These are phyloP conservation scores for Selenicereus undatus DNA, from an alignment of 148 eudicot species.

Conservation along the genomic window DNA sequence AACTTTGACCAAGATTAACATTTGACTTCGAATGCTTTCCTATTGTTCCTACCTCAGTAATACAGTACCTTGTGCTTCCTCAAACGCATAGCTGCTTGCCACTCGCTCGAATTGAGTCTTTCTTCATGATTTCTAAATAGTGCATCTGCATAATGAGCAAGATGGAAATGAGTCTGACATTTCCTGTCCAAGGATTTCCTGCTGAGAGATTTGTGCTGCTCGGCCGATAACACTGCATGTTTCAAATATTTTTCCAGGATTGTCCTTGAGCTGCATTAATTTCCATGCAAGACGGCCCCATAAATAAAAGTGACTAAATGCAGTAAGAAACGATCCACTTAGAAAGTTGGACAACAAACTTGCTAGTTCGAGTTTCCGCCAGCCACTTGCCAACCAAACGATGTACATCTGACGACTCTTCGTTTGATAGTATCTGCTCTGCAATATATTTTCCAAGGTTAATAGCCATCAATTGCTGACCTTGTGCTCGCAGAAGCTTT, in stretches of 20 bases:
- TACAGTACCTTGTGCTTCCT: slow-evolving; percentile 82
- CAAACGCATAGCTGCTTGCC: slow-evolving; percentile 94
- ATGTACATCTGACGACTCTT: slow-evolving; percentile 73
- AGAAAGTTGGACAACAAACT: slow-evolving; percentile 42
- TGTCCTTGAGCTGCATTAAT: slow-evolving; percentile 82
- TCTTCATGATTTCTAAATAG: slow-evolving; percentile 86
- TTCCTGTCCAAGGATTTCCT: slow-evolving; percentile 50
- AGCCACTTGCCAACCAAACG: slow-evolving; percentile 98
- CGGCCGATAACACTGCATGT: slow-evolving; percentile 73
- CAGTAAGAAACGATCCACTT: not conserved
- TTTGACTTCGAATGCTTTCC: not conserved
- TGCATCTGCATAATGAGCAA: slow-evolving; percentile 95
- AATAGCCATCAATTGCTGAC: slow-evolving; percentile 91
- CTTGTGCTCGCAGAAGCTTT: slow-evolving; percentile 87
- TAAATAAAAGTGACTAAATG: not conserved
- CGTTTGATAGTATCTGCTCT: slow-evolving; percentile 50
- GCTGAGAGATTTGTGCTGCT: slow-evolving; percentile 42
- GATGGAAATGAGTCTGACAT: slow-evolving; percentile 91
- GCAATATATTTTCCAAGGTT: slow-evolving; percentile 83
- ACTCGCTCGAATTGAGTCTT: slow-evolving; percentile 81
- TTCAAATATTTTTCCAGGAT: slow-evolving; percentile 88
- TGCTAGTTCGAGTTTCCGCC: slow-evolving; percentile 96
- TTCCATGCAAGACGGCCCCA: slow-evolving; percentile 12
- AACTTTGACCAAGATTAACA: slow-evolving; percentile 8
- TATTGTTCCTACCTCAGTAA: slow-evolving; percentile 15